Evolutionary conservation across 2,329 filamentous ascomycete genomes (phyloP).

Genomic region (Nothophaeocryptopus gaeumannii): DNA sequence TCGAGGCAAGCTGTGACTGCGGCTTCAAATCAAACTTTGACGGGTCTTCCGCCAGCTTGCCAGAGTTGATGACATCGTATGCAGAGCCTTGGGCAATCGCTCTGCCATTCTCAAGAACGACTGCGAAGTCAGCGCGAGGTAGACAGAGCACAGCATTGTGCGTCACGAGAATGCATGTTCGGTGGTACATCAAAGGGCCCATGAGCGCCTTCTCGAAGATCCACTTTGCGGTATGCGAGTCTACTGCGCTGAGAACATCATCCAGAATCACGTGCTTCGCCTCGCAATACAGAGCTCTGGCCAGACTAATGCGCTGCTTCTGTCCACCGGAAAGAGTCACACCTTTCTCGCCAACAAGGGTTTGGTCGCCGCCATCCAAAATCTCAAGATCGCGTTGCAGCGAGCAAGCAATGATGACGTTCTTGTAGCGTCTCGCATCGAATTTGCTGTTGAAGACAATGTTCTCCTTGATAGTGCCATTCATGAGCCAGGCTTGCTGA

Average conservation of each 20-base stretch:
- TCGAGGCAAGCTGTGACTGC: slow-evolving; percentile 67
- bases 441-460: slow-evolving; percentile 84
- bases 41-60: slow-evolving; percentile 82
- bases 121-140: slow-evolving; percentile 74
- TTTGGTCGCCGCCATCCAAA: slow-evolving; percentile 87
- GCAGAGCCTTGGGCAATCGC: slow-evolving; percentile 73
- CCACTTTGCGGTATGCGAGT: slow-evolving; percentile 96
- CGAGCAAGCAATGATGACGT: slow-evolving; percentile 87
- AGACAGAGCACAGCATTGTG: slow-evolving; percentile 91
- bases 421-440: slow-evolving; percentile 77
- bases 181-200: slow-evolving; percentile 80
- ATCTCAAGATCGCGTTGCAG: slow-evolving; percentile 89
- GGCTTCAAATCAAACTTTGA: slow-evolving; percentile 64
- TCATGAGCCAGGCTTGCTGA: slow-evolving; percentile 94
- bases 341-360: slow-evolving; percentile 92
- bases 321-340: slow-evolving; percentile 95
- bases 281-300: slow-evolving; percentile 94
- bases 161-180: slow-evolving; percentile 92
- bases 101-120: slow-evolving; percentile 84
- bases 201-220: slow-evolving; percentile 92
- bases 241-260: slow-evolving; percentile 92
- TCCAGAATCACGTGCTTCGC: slow-evolving; percentile 88
- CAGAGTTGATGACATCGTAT: slow-evolving; percentile 76
- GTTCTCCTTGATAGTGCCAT: slow-evolving; percentile 92
- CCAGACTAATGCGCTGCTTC: slow-evolving; percentile 94